phyloP scores from a whole-genome alignment of 208 protist species.

The Leptomonas pyrrhocoris region DNA sequence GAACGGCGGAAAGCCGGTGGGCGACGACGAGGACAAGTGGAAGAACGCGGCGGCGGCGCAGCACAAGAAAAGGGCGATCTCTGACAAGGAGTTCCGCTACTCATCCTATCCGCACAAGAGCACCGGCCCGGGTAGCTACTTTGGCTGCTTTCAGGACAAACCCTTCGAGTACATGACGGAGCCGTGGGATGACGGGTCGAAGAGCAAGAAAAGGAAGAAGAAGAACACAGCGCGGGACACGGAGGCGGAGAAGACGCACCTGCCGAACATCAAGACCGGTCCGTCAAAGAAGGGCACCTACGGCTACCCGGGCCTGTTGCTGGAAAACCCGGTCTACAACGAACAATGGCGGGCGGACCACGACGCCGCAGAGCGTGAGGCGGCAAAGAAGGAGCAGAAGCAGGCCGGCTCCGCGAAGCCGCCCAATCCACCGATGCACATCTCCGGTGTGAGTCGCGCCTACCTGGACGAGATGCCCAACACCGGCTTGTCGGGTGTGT shows the following conservation, averaged over 20 bases:
- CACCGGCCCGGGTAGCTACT: slow-evolving; percentile 86
- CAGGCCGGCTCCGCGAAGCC: slow-evolving; percentile 18
- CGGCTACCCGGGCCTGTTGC: slow-evolving; percentile 66
- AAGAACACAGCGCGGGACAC: not conserved
- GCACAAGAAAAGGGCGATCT: slow-evolving; percentile 50
- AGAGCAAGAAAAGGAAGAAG: slow-evolving; percentile 40
- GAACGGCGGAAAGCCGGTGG: slow-evolving; percentile 63
- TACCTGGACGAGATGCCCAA: slow-evolving; percentile 78
- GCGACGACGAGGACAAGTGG: slow-evolving; percentile 51
- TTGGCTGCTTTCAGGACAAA: slow-evolving; percentile 78
- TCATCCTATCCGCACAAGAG: slow-evolving; percentile 71
- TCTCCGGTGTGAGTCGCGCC: slow-evolving; percentile 50
- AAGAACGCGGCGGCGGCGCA: slow-evolving; percentile 31
- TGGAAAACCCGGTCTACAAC: slow-evolving; percentile 69
- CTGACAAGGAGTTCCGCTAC: slow-evolving; percentile 69
- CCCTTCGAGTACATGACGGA: slow-evolving; percentile 82
- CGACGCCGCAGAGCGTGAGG: slow-evolving; percentile 22
- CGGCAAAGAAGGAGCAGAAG: slow-evolving; percentile 23
- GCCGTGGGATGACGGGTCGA: slow-evolving; percentile 51
- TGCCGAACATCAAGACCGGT: slow-evolving; percentile 85
- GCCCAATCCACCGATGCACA: slow-evolving; percentile 53
- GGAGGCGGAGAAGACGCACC: slow-evolving; percentile 30
- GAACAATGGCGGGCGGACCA: slow-evolving; percentile 60
- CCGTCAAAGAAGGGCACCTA: slow-evolving; percentile 86
- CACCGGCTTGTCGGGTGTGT: slow-evolving; percentile 79